Evolutionary conservation across 1,284 basidiomycete genomes (phyloP), one percentile per base, ranked within the genome.

Genomic region (Calocybe gambosa): DNA sequence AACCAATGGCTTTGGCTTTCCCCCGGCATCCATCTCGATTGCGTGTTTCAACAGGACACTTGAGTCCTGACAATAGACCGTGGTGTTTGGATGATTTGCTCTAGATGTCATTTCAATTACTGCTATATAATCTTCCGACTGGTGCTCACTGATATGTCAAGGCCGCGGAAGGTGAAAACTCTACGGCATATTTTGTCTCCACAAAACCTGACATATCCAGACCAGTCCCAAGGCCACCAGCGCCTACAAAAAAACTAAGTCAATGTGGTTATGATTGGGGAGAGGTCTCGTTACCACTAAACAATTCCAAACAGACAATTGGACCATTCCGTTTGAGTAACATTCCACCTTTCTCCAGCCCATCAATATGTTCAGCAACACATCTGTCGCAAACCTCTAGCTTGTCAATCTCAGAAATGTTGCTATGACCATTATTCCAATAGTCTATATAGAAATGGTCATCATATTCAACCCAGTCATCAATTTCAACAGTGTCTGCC

Each of bases 221-320:
- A 1, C 84, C 84, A 25, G 77, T 74, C 5, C 82, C 81, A 8
- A 87, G 67, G 3, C 84, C 84, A 46, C 83, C 84, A 44, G 82
- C 83, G 55, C 84, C 82, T 84, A 47, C 10, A 43, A 46, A 20
- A 12, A 36, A 42, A 15, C 31, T 42, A 21, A 50, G 48, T 37
- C 8, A 42, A 31, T 18, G 39, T 43, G 33, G 12, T n/a, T 28
- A 0, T 20, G 18, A 39, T 12, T 9, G 9, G 5, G 28, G 9
- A 29, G 28, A 9, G 28, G 42, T 38, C 28, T 34, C 50, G 61
- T 49, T 56, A 82, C 82, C 82, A 58, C 74, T 70, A 57, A 85
- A 86, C 3, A 86, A 62, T 55, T 86, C 83, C 47, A 86, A 51
- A 1, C 77, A 77, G 47, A 69, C 62, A 25, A 85, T 60, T 31